Percentiles rank a stretch among this genome's conserved stretches.
These are phyloP conservation scores for Scheffersomyces segobiensis DNA, from an alignment of 1,139 yeast genomes.

Conservation along the genomic window DNA sequence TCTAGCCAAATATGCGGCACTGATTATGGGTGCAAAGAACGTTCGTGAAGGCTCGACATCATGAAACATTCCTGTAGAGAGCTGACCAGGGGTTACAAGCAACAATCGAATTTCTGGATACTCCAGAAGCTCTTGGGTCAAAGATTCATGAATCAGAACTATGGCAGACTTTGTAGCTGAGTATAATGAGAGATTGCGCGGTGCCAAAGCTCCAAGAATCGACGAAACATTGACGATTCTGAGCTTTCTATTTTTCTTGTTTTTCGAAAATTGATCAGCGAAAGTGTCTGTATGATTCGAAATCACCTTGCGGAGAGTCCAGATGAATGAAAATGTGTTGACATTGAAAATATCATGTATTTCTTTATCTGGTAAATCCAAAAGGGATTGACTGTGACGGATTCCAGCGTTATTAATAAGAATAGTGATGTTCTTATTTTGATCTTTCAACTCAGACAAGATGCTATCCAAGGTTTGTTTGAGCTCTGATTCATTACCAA, in stretches of 20 bases:
- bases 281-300: conserved; percentile 20
- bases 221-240: conserved; percentile 69
- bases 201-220: conserved; percentile 69
- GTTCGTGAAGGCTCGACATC: conserved; percentile 59
- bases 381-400: conserved; percentile 48
- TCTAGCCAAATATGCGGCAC: conserved; percentile 41
- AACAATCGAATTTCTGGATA: conserved; percentile 39
- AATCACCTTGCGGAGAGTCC: conserved; percentile 47
- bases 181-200: conserved; percentile 63
- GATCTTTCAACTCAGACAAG: conserved; percentile 25
- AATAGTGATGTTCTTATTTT: conserved; percentile 44
- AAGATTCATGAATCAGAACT: conserved; percentile 58
- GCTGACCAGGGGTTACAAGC: conserved; percentile 67
- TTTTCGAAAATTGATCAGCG: conserved; percentile 11
- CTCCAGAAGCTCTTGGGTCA: conserved; percentile 47
- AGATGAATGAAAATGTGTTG: conserved; percentile 58
- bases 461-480: conserved; percentile 19
- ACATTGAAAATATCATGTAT: conserved; percentile 46
- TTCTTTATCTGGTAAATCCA: conserved; percentile 31
- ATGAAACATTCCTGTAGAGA: conserved; percentile 60
- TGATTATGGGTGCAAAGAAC: conserved; percentile 66
- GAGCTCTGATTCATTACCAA: conserved; percentile 39
- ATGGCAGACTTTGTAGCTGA: conserved; percentile 68
- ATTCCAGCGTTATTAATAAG: conserved; percentile 78
- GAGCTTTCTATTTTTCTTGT: conserved; percentile 23